Conservation (phyloP, 2,329 filamentous ascomycete species). For the Dendrostoma leiphaemia region DNA sequence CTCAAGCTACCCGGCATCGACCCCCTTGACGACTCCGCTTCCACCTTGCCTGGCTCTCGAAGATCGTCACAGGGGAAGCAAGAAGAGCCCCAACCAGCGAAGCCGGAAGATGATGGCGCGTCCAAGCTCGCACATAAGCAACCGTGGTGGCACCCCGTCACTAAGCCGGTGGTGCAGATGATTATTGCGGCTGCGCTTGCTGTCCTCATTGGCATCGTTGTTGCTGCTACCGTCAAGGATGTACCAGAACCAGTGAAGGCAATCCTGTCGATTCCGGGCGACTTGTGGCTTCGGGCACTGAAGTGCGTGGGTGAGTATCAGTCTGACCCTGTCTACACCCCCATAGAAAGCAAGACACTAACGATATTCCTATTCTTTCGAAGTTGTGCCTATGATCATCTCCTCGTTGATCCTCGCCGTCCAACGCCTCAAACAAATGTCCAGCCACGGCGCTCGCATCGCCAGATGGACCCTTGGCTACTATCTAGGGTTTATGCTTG, state of each 20-base stretch:
- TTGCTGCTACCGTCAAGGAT: constrained; percentile 39
- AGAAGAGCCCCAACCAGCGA: too few species aligned
- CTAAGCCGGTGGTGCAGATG: constrained; percentile 47
- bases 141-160: constrained; percentile 35
- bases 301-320: constrained; percentile 42
- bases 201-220: constrained; percentile 46
- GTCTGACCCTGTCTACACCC: too few species aligned
- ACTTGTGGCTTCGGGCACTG: constrained; percentile 48
- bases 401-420: constrained; percentile 51
- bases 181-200: constrained; percentile 46
- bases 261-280: constrained; percentile 46
- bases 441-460: constrained; percentile 39
- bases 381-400: constrained; percentile 52
- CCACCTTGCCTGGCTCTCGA: too few species aligned
- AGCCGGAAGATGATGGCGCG: too few species aligned
- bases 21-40: too few species aligned
- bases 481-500: constrained; percentile 47
- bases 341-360: not conserved
- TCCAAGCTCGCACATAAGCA: too few species aligned
- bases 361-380: not conserved
- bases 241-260: constrained; percentile 40
- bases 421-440: constrained; percentile 45
- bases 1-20: too few species aligned
- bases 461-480: constrained; percentile 49
- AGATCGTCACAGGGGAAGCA: too few species aligned